Percentiles rank a stretch among this genome's conserved stretches.
These are phyloP conservation scores for Phaseolus lunatus DNA, from an alignment of 306 rosid species.

Conservation along the genomic window DNA sequence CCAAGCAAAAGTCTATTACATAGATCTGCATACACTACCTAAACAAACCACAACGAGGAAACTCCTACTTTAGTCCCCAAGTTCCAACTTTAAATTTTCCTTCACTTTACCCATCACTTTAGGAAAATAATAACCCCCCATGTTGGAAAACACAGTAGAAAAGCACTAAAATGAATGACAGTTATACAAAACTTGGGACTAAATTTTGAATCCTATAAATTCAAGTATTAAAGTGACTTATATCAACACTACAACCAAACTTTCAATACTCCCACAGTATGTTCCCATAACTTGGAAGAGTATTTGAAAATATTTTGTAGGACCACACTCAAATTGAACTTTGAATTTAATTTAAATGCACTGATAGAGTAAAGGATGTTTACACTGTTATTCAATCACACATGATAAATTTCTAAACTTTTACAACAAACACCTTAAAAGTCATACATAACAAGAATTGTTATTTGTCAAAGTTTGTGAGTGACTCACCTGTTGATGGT, in stretches of 20 bases:
- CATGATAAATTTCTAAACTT: not conserved
- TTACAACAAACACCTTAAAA: not conserved
- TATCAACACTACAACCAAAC: not conserved
- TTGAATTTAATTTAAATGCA: not conserved
- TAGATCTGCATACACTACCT: not conserved
- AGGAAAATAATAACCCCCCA: not conserved
- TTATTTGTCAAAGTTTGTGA: not conserved
- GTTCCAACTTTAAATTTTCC: not conserved
- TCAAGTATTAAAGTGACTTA: not conserved
- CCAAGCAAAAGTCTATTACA: slow-evolving; percentile 5
- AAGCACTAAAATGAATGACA: not conserved
- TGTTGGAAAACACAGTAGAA: not conserved
- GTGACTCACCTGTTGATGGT: slow-evolving; percentile 72
- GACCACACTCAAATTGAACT: not conserved
- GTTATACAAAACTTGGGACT: not conserved
- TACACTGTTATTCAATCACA: not conserved
- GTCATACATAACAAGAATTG: not conserved
- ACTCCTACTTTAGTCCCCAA: not conserved
- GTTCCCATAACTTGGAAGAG: not conserved
- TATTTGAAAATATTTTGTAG: not conserved
- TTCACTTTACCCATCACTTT: not conserved
- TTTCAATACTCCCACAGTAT: not conserved
- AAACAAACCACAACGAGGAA: slow-evolving; percentile 13
- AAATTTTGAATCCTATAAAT: not conserved
- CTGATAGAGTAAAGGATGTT: too few species aligned